These are phyloP conservation scores for Macrophomina tecta DNA, from an alignment of 2,329 filamentous ascomycete genomes.

Conservation along the genomic window DNA sequence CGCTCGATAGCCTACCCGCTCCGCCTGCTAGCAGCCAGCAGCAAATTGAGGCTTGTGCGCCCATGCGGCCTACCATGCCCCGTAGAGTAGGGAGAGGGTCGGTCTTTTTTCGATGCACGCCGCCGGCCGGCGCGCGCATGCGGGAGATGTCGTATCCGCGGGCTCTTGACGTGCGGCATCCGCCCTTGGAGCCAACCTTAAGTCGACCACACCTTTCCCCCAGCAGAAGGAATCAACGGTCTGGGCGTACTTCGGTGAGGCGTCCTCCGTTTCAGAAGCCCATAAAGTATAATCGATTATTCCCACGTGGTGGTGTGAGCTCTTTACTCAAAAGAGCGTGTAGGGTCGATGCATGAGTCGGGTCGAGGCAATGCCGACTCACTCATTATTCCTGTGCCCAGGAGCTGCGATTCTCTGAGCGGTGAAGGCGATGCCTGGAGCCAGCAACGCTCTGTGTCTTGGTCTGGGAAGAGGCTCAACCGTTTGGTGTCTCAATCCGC, in stretches of 20 bases:
- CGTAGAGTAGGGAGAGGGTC: slow-evolving; percentile 8
- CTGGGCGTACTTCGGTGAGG: slow-evolving; percentile 1
- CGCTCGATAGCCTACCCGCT: slow-evolving; percentile 23
- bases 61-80: slow-evolving; percentile 22
- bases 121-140: slow-evolving; percentile 18
- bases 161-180: slow-evolving; percentile 22
- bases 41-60: slow-evolving; percentile 24
- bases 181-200: slow-evolving; percentile 23
- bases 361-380: slow-evolving; percentile 3
- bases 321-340: neutral
- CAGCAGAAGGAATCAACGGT: neutral
- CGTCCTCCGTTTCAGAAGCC: slow-evolving; percentile 9
- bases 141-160: slow-evolving; percentile 22
- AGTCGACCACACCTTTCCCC: slow-evolving; percentile 18
- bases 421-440: slow-evolving; percentile 2
- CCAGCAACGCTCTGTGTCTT: neutral
- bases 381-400: neutral
- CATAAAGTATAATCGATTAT: slow-evolving; percentile 12
- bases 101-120: slow-evolving; percentile 22
- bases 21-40: slow-evolving; percentile 23
- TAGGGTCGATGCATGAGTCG: neutral
- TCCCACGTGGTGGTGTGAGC: slow-evolving; percentile 20
- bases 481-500: slow-evolving; percentile 3
- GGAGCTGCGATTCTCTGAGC: neutral
- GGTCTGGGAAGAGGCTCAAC: slow-evolving; percentile 8